Evolutionary conservation across 2,329 filamentous ascomycete genomes (phyloP).

Genomic region (Colletotrichum cordylinicola): DNA sequence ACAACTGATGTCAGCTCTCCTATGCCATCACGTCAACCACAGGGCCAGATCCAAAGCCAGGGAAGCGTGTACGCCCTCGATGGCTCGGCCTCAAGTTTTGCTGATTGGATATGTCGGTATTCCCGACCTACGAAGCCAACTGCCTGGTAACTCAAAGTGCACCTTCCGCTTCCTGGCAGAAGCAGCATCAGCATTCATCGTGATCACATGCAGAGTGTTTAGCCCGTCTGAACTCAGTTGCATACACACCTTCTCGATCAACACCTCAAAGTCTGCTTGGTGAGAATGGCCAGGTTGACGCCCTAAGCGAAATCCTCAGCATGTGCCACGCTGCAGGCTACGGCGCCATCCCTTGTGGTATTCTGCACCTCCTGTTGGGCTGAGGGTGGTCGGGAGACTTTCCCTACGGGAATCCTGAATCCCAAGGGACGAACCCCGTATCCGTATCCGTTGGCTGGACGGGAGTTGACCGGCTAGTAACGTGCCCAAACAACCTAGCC

Average conservation of each 20-base stretch:
- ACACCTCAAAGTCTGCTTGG: background rate
- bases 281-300: background rate
- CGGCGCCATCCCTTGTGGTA: background rate
- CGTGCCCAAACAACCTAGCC: background rate
- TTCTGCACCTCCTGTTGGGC: background rate
- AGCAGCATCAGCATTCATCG: background rate
- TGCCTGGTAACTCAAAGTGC: background rate
- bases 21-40: background rate
- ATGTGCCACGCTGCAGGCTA: background rate
- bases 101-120: background rate
- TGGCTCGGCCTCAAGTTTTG: background rate
- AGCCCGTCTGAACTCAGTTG: background rate
- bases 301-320: background rate
- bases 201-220: background rate
- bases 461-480: background rate
- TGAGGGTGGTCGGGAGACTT: background rate
- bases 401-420: background rate
- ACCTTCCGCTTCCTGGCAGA: background rate
- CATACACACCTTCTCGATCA: background rate
- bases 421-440: slow-evolving; percentile 16
- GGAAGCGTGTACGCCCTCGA: background rate
- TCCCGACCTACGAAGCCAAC: background rate
- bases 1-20: background rate
- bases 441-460: slow-evolving; percentile 9
- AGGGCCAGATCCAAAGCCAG: background rate